Conservation (phyloP, 2,329 filamentous ascomycete species). For the Sporothrix brasiliensis region DNA sequence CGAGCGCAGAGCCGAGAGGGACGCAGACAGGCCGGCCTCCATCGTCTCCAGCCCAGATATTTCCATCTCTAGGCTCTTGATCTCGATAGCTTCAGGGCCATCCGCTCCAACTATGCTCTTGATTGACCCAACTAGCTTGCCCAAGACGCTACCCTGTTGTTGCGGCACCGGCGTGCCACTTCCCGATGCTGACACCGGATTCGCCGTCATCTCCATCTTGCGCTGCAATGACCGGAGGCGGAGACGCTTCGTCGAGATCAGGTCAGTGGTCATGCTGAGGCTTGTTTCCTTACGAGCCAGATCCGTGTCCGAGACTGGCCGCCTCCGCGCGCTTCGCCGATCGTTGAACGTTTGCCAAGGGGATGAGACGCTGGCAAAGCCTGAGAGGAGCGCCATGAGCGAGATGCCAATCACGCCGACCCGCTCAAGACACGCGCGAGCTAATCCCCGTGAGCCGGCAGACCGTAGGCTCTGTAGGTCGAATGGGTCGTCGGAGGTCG, state of each 20-base stretch:
- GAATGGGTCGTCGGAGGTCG: constrained; percentile 14
- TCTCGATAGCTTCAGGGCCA: constrained; percentile 60
- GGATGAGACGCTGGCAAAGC: constrained; percentile 84
- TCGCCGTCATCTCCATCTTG: constrained; percentile 49
- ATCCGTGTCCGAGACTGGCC: constrained; percentile 71
- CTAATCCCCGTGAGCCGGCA: constrained; percentile 42
- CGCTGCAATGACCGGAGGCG: constrained; percentile 70
- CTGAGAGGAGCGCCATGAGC: constrained; percentile 84
- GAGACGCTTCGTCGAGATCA: constrained; percentile 75
- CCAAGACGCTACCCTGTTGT: constrained; percentile 56
- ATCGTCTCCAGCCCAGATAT: constrained; percentile 80
- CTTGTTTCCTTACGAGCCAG: constrained; percentile 77
- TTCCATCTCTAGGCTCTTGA: constrained; percentile 70
- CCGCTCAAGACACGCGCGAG: constrained; percentile 63
- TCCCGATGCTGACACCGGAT: constrained; percentile 29
- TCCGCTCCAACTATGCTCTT: constrained; percentile 57
- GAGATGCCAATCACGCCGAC: constrained; percentile 85
- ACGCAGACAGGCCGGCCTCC: constrained; percentile 69
- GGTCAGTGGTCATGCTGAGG: constrained; percentile 75
- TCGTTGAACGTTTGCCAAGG: constrained; percentile 82
- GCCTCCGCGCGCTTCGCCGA: constrained; percentile 51
- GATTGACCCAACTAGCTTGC: constrained; percentile 69
- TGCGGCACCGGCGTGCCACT: constrained; percentile 8
- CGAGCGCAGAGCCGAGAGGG: constrained; percentile 64
- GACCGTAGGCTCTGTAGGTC: constrained; percentile 25